Conservation (phyloP, 169 alveolate species). For the Eimeria praecox region DNA sequence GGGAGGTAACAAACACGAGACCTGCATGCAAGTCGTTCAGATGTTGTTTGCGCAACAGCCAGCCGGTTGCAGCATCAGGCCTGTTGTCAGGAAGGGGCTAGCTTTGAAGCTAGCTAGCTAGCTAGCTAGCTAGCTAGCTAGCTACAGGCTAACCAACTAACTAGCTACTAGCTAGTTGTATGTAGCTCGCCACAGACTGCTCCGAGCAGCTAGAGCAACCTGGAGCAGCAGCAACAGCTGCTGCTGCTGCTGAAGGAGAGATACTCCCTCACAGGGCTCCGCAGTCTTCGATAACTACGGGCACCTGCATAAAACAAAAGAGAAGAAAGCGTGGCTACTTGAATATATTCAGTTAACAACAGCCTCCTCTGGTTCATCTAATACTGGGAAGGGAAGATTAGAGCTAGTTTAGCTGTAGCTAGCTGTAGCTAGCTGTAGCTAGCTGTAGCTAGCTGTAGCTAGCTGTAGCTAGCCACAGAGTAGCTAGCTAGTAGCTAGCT, state of each 20-base stretch:
- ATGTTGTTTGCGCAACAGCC: no score
- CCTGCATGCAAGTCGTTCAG: no score
- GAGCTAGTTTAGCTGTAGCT: conserved; percentile 6
- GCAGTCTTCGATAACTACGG: conserved; percentile 21
- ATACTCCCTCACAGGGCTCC: neutral
- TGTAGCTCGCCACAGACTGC: neutral
- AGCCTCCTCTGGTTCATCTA: no score
- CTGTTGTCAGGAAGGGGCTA: no score
- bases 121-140: neutral
- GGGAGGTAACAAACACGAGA: no score
- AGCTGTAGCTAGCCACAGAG: neutral
- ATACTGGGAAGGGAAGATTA: neutral
- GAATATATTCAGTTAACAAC: no score
- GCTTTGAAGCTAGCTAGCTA: neutral
- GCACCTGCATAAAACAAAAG: conserved; percentile 41
- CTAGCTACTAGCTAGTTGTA: neutral
- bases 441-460: conserved; percentile 17
- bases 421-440: conserved; percentile 6
- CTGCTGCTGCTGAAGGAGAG: neutral
- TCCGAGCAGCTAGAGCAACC: neutral
- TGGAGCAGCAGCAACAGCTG: neutral
- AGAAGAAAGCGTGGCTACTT: no score
- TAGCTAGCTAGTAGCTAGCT: conserved; percentile 31
- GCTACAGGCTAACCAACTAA: neutral
- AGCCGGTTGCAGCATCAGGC: no score